These are phyloP conservation scores for Soucietia sequanensis DNA, from an alignment of 805 yeast species.

Conservation along the genomic window DNA sequence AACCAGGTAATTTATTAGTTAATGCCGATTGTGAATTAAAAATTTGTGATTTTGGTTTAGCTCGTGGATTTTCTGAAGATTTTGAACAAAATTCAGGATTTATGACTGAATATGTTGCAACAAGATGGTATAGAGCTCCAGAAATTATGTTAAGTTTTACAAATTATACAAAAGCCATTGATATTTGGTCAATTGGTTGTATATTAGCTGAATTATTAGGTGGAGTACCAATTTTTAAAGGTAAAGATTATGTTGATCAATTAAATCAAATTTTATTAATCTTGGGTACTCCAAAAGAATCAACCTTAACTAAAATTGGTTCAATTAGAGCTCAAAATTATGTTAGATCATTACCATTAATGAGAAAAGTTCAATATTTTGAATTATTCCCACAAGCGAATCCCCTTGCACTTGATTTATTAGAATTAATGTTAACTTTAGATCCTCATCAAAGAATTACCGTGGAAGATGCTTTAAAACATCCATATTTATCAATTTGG, in stretches of 20 bases:
- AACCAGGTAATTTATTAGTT: slow-evolving; percentile 89
- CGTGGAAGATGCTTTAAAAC: slow-evolving; percentile 86
- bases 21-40: slow-evolving; percentile 96
- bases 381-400: slow-evolving; percentile 80
- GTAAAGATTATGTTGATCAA: slow-evolving; percentile 95
- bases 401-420: slow-evolving; percentile 79
- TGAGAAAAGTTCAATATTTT: slow-evolving; percentile 73
- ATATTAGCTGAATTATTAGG: slow-evolving; percentile 91
- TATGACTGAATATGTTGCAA: slow-evolving; percentile 95
- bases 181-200: slow-evolving; percentile 98
- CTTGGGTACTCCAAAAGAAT: slow-evolving; percentile 83
- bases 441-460: slow-evolving; percentile 88
- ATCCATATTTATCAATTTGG: slow-evolving; percentile 90
- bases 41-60: slow-evolving; percentile 95
- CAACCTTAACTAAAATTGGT: slow-evolving; percentile 52
- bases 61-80: slow-evolving; percentile 83
- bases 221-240: slow-evolving; percentile 88
- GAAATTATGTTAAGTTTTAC: slow-evolving; percentile 95
- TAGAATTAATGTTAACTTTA: slow-evolving; percentile 80
- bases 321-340: slow-evolving; percentile 89
- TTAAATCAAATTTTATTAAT: slow-evolving; percentile 81
- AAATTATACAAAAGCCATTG: slow-evolving; percentile 94
- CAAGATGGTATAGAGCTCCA: slow-evolving; percentile 98
- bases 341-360: slow-evolving; percentile 80
- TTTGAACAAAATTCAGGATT: slow-evolving; percentile 90